Conservation (phyloP, 192 early-diverging fungal genomes). For the Dispira parvispora region DNA sequence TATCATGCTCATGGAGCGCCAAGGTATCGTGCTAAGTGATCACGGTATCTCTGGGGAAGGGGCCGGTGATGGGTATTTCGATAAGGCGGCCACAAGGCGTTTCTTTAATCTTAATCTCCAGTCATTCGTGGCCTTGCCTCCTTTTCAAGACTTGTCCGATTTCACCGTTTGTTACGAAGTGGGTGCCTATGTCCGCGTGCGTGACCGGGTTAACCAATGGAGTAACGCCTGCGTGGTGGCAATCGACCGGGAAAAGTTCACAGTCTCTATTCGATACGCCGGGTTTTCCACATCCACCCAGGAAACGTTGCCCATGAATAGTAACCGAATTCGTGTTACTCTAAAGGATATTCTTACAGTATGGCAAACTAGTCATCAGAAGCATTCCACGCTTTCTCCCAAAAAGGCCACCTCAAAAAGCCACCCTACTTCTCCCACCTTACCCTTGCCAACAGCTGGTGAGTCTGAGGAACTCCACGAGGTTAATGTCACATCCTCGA, state of each 20-base stretch:
- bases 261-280: conserved; percentile 17
- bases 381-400: no score
- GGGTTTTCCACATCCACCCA: conserved; percentile 20
- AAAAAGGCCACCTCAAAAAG: no score
- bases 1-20: background rate
- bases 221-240: conserved; percentile 24
- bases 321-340: conserved; percentile 24
- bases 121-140: conserved; percentile 19
- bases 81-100: background rate
- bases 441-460: no score
- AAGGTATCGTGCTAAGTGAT: background rate
- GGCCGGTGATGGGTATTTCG: conserved; percentile 8
- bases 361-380: conserved; percentile 9
- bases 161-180: conserved; percentile 22
- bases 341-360: conserved; percentile 19
- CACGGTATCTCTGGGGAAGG: conserved; percentile 18
- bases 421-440: no score
- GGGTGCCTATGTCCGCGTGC: conserved; percentile 23
- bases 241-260: conserved; percentile 23
- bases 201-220: conserved; percentile 28
- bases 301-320: conserved; percentile 27
- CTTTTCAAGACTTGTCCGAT: conserved; percentile 27
- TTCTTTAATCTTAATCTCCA: conserved; percentile 13
- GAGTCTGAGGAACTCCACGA: no score
- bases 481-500: no score